Evolutionary conservation across 139 green algal species (phyloP).

Genomic region (Dunaliella primolecta): DNA sequence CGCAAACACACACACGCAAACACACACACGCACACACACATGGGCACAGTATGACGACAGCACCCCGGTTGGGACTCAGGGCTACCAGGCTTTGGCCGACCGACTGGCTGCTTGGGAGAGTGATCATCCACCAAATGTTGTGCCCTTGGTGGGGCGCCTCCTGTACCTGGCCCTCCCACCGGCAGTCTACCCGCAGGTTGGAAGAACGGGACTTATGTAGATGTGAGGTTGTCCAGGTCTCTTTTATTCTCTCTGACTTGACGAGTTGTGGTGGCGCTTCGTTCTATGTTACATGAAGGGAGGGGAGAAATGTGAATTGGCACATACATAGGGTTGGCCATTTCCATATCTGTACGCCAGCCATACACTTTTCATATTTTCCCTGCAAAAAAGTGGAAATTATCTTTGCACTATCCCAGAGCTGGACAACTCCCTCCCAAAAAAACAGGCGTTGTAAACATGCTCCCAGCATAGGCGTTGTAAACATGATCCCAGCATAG

Average conservation of each 20-base stretch:
- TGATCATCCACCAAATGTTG: not conserved
- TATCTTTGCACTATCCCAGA: too few species aligned
- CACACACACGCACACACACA: too few species aligned
- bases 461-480: too few species aligned
- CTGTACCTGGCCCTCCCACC: slow-evolving; percentile 97
- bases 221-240: not conserved
- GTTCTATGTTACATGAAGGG: too few species aligned
- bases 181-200: slow-evolving; percentile 86
- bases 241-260: too few species aligned
- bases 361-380: not conserved
- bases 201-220: not conserved
- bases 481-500: too few species aligned
- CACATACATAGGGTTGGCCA: not conserved
- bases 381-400: too few species aligned
- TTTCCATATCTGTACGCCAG: not conserved
- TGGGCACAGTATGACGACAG: not conserved
- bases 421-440: too few species aligned
- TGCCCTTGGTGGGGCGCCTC: slow-evolving; percentile 58
- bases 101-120: slow-evolving; percentile 52
- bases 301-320: not conserved
- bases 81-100: slow-evolving; percentile 52
- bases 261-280: too few species aligned
- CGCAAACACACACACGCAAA: too few species aligned
- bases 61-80: slow-evolving; percentile 33
- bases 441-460: too few species aligned